Percentiles rank a stretch among this genome's conserved stretches.
phyloP scores from a whole-genome alignment of 495 filamentous ascomycete genomes.

The Schizothecium vesticola region DNA sequence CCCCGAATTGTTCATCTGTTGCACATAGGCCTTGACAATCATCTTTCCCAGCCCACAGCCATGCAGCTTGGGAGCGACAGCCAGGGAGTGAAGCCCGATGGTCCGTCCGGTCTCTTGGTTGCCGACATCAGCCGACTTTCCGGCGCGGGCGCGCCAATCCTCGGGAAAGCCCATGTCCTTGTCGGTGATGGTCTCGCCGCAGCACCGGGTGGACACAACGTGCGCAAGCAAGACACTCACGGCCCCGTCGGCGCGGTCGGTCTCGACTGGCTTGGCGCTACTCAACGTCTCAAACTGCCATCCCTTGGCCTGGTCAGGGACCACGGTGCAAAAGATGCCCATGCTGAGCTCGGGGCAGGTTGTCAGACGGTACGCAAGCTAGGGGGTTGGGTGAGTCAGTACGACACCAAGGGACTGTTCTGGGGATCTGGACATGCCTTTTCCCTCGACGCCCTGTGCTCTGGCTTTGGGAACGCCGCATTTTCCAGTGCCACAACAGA shows the following conservation, averaged over 20 bases:
- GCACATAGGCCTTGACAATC: constrained; percentile 69
- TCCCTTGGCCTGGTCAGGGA: constrained; percentile 40
- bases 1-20: constrained; percentile 54
- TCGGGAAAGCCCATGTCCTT: constrained; percentile 66
- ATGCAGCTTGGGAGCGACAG: constrained; percentile 71
- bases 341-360: constrained; percentile 73
- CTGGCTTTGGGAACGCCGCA: constrained; percentile 60
- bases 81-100: constrained; percentile 75
- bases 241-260: constrained; percentile 40
- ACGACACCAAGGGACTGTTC: background rate
- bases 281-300: constrained; percentile 45
- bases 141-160: constrained; percentile 50
- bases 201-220: constrained; percentile 68
- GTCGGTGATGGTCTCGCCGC: constrained; percentile 60
- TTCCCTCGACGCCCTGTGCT: constrained; percentile 67
- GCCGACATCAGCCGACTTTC: constrained; percentile 32
- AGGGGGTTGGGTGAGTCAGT: constrained; percentile 5
- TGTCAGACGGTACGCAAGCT: constrained; percentile 80
- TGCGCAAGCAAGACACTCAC: constrained; percentile 71
- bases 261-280: constrained; percentile 43
- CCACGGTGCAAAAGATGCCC: constrained; percentile 68
- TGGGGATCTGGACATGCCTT: constrained; percentile 57
- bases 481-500: constrained; percentile 72
- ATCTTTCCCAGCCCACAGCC: constrained; percentile 67
- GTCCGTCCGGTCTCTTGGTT: constrained; percentile 71